Conservation (phyloP, 2,329 filamentous ascomycete species). For the Pseudofabraea citricarpa region DNA sequence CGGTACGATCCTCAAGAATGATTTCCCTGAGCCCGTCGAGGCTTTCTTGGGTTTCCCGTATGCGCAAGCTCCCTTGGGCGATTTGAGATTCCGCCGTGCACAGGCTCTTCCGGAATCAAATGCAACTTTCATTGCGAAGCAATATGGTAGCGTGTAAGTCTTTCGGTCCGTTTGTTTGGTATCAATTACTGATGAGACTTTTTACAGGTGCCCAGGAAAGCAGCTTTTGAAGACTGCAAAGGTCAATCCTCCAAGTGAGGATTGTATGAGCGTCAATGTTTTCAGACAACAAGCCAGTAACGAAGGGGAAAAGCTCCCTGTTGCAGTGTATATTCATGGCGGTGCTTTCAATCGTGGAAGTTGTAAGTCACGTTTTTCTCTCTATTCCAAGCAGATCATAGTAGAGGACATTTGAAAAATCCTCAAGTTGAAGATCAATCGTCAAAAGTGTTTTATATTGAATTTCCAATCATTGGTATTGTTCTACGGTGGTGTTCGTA, state of each 20-base stretch:
- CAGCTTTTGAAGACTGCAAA: constrained; percentile 20
- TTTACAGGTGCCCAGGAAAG: constrained; percentile 31
- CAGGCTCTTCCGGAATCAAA: constrained; percentile 21
- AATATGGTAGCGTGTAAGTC: constrained; percentile 29
- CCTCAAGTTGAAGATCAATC: not conserved
- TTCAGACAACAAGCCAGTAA: constrained; percentile 29
- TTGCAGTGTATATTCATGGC: constrained; percentile 56
- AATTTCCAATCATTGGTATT: not conserved
- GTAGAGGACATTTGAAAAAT: too few relatives aligned
- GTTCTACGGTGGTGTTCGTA: too few relatives aligned
- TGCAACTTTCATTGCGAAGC: constrained; percentile 26
- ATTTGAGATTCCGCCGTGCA: constrained; percentile 36
- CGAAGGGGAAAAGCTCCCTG: constrained; percentile 32
- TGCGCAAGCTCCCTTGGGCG: constrained; percentile 38
- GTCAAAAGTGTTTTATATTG: not conserved
- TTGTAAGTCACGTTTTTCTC: constrained; percentile 6
- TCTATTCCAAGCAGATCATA: too few relatives aligned
- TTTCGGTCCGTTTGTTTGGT: too few relatives aligned
- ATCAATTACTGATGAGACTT: too few relatives aligned
- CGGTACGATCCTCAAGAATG: constrained; percentile 21
- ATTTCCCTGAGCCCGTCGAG: constrained; percentile 29
- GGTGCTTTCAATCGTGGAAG: constrained; percentile 49
- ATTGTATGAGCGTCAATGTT: constrained; percentile 47
- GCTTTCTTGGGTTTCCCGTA: constrained; percentile 44
- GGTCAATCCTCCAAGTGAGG: constrained; percentile 31